Base-by-base conservation (phyloP, 1,284 basidiomycete species). In the Apiotrichum montevideense region DNA sequence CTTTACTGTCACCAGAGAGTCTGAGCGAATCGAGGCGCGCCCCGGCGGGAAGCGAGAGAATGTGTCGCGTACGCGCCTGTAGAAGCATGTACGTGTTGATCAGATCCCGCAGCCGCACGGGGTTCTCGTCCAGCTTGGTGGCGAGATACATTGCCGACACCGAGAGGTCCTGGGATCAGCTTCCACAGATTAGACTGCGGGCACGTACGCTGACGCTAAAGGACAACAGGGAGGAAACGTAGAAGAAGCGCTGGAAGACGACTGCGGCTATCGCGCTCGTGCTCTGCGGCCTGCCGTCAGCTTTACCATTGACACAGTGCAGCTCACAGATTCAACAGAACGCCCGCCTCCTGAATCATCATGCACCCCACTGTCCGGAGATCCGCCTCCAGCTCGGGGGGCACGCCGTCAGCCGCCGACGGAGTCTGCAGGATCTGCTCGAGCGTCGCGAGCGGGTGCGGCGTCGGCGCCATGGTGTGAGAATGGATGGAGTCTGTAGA, bases 241-340 rank as follows among this genome's bases (percentile, higher is more conserved):
- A 98, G 88, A 87, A 98, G 80, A 98, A 99, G 35, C 95, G 82
- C 64, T 98, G 95, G 72, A 95, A 95, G 4, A 99, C 78, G 42
- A 98, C 91, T 72, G 98, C 94, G 0, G 96, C 96, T 0, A 92
- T 91, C 4, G 95, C 92, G 66, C 96, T 90, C 6, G 93, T 93
- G 44, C 93, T 90, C 73, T 99, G 96, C 59, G 97, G 96, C 72
- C 93, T 96, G 48, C 46, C 35, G 40, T 11, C 13, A 10, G 14
- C 39, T n/a, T 11, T 10, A 13, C 37, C 39, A 39, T 39, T 39
- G 37, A 39, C 37, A 7, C 37, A 39, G n/a, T 7, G 49, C 8
- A 21, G n/a, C 54, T 43, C 35, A 94, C 88, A 95, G 86, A 69
- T 86, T 85, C 56, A 98, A 80, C 50, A 98, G 82, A 46, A 94